A percentile compares a stretch with the other conserved stretches of the same genome.
Evolutionary conservation across 306 rosid genomes (phyloP).

Genomic region (Prunus mume): DNA sequence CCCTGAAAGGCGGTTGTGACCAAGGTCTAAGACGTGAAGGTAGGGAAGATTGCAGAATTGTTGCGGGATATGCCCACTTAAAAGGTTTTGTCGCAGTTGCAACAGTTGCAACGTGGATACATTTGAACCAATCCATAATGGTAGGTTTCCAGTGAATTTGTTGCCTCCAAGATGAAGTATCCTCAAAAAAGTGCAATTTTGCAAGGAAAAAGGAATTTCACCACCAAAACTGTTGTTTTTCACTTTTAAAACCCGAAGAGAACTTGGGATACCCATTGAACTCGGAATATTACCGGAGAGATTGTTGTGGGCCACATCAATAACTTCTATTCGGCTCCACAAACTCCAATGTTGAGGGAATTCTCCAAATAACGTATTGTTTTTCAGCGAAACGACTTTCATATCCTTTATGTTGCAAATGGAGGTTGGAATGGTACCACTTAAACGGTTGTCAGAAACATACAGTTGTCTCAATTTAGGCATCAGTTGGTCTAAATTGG

Average conservation of each 20-base stretch:
- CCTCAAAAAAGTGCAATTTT: fast-evolving
- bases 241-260: neutral
- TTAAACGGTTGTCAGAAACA: neutral
- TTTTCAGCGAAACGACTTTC: fast-evolving
- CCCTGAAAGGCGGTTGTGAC: neutral
- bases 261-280: neutral
- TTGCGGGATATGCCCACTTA: neutral
- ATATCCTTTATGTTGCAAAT: neutral
- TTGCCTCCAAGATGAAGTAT: neutral
- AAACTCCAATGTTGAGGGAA: neutral
- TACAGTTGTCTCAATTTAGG: neutral
- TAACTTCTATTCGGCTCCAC: fast-evolving
- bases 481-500: neutral
- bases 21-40: neutral
- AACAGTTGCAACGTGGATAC: neutral
- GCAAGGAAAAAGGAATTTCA: neutral
- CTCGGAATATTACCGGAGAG: neutral
- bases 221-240: neutral
- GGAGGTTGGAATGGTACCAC: neutral
- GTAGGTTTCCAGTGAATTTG: neutral
- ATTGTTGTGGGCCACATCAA: neutral
- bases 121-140: neutral
- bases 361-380: neutral
- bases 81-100: neutral
- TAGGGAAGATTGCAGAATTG: neutral